Percentiles rank a stretch among this genome's conserved stretches.
Evolutionary conservation across 2,329 filamentous ascomycete genomes (phyloP).

Genomic region (Colletotrichum agaves): DNA sequence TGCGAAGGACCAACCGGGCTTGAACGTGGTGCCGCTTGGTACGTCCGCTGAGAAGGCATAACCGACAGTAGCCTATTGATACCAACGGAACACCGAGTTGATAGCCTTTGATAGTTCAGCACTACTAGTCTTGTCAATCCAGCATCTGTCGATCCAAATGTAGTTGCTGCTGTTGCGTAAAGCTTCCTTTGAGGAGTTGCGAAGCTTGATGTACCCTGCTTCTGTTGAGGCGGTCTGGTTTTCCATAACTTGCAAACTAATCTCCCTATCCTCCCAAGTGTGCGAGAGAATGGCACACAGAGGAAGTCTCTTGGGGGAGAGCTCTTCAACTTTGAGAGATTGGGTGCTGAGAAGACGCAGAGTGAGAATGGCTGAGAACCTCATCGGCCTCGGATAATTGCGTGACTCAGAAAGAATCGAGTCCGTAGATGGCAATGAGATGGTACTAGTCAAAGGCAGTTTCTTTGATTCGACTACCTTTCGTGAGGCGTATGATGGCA

Average conservation of each 20-base stretch:
- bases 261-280: constrained; percentile 47
- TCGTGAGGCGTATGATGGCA: too few relatives aligned
- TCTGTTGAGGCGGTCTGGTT: neutral
- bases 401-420: too few relatives aligned
- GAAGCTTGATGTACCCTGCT: constrained; percentile 41
- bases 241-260: constrained; percentile 42
- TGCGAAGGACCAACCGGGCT: constrained; percentile 17
- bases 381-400: too few relatives aligned
- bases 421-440: too few relatives aligned
- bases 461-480: too few relatives aligned
- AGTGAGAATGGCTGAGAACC: neutral
- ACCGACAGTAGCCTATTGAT: constrained; percentile 4
- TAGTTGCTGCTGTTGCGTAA: neutral
- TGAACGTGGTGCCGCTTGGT: neutral
- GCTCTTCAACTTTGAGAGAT: constrained; percentile 39
- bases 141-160: constrained; percentile 37
- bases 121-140: constrained; percentile 36
- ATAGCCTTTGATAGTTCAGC: constrained; percentile 30
- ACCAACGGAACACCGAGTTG: constrained; percentile 33
- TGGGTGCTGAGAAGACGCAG: constrained; percentile 44
- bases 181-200: constrained; percentile 37
- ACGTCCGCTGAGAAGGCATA: constrained; percentile 32
- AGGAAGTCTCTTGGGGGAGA: constrained; percentile 33
- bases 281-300: constrained; percentile 51
- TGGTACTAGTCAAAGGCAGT: too few relatives aligned